Conservation (phyloP, 352 stramenopile genomes). For the Phytopythium mirpurense region DNA sequence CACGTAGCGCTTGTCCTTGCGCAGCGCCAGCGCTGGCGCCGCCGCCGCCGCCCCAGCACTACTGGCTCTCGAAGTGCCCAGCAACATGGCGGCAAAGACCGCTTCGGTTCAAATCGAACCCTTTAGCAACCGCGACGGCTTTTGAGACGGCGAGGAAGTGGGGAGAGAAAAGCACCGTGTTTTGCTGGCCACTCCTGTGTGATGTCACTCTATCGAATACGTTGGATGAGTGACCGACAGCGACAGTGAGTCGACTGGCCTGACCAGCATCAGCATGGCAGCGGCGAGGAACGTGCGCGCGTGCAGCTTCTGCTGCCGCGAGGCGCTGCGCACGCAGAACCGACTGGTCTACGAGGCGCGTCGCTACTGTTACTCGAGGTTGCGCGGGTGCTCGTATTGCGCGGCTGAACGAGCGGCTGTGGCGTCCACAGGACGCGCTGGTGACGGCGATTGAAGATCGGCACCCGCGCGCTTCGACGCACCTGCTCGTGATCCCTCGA, state of each 20-base stretch:
- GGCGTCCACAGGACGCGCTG: slow-evolving; percentile 33
- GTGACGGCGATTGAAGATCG: slow-evolving; percentile 60
- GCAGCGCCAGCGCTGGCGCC: slow-evolving; percentile 16
- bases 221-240: too few species aligned
- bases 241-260: too few species aligned
- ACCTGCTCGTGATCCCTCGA: slow-evolving; percentile 60
- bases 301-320: slow-evolving; percentile 55
- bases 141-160: slow-evolving; percentile 26
- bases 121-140: slow-evolving; percentile 26
- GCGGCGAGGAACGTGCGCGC: slow-evolving; percentile 5
- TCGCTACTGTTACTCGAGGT: not conserved
- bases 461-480: slow-evolving; percentile 43
- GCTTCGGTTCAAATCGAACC: slow-evolving; percentile 2
- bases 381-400: too few species aligned
- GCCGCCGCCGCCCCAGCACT: too few species aligned
- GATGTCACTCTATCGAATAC: not conserved
- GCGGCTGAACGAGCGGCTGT: not conserved
- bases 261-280: not conserved
- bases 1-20: slow-evolving; percentile 58
- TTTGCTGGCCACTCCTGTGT: slow-evolving; percentile 1
- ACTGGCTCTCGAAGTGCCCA: too few species aligned
- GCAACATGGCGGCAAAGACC: too few species aligned
- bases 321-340: slow-evolving; percentile 40
- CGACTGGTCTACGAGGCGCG: slow-evolving; percentile 52
- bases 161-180: slow-evolving; percentile 2